phyloP scores from a whole-genome alignment of 78 protist species.

The Dictyostelium intermedium region DNA sequence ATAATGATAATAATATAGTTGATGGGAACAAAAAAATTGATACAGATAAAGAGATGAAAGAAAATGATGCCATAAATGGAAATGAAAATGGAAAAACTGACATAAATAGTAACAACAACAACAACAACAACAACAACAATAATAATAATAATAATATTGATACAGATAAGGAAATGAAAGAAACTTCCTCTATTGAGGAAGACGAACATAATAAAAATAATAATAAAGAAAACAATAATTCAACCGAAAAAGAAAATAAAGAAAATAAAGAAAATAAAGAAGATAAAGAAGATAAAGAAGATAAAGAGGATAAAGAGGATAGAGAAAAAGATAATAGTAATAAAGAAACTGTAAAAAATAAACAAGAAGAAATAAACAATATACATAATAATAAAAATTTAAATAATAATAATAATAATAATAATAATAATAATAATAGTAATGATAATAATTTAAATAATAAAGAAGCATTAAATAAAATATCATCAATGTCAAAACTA shows the following conservation, averaged over 20 bases:
- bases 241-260: neutral
- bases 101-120: neutral
- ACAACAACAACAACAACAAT: neutral
- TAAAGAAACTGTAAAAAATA: neutral
- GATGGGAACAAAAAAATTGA: neutral
- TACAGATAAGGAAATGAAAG: conserved; percentile 1
- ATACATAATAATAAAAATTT: neutral
- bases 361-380: neutral
- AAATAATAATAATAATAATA: too few species aligned
- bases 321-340: neutral
- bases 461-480: neutral
- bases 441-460: neutral
- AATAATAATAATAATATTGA: neutral
- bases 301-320: neutral
- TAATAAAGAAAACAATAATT: neutral
- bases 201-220: neutral
- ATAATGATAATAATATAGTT: neutral
- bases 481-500: conserved; percentile 4
- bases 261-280: neutral
- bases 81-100: neutral
- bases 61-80: neutral
- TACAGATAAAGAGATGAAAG: neutral
- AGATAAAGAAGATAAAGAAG: neutral
- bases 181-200: neutral
- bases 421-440: neutral